phyloP scores from a whole-genome alignment of 129 eudicot species.

The Flaveria robusta region DNA sequence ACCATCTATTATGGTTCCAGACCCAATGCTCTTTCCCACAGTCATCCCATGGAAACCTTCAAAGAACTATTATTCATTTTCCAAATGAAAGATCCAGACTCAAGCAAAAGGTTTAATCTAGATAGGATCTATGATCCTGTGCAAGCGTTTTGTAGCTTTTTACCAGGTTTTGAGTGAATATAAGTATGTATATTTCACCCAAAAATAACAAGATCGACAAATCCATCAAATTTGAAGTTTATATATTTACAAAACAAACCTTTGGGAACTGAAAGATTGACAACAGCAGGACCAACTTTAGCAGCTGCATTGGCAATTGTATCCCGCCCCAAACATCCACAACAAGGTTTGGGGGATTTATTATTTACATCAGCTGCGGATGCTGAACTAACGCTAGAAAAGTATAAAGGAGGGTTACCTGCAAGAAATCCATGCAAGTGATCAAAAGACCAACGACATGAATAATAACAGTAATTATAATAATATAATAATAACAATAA shows the following conservation, averaged over 20 bases:
- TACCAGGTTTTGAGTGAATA: background rate
- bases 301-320: slow-evolving; percentile 96
- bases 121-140: background rate
- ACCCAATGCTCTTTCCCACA: slow-evolving; percentile 78
- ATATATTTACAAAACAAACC: slow-evolving; percentile 41
- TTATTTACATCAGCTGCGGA: slow-evolving; percentile 49
- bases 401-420: slow-evolving; percentile 53
- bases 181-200: background rate
- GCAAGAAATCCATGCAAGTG: slow-evolving; percentile 31
- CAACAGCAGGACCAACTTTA: slow-evolving; percentile 90
- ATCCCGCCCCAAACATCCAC: slow-evolving; percentile 83
- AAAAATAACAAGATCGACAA: background rate
- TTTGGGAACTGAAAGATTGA: slow-evolving; percentile 79
- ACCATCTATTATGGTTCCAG: slow-evolving; percentile 83
- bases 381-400: slow-evolving; percentile 41
- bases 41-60: slow-evolving; percentile 67
- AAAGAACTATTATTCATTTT: slow-evolving; percentile 16
- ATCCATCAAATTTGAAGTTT: slow-evolving; percentile 1
- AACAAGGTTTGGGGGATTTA: slow-evolving; percentile 54
- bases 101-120: background rate
- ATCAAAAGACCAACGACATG: background rate
- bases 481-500: too few species aligned
- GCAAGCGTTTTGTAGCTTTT: background rate
- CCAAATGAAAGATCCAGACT: background rate
- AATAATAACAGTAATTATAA: background rate